A percentile compares a stretch with the other conserved stretches of the same genome.
phyloP scores from a whole-genome alignment of 2,329 filamentous ascomycete species.

The Myriosclerotinia duriaeana region DNA sequence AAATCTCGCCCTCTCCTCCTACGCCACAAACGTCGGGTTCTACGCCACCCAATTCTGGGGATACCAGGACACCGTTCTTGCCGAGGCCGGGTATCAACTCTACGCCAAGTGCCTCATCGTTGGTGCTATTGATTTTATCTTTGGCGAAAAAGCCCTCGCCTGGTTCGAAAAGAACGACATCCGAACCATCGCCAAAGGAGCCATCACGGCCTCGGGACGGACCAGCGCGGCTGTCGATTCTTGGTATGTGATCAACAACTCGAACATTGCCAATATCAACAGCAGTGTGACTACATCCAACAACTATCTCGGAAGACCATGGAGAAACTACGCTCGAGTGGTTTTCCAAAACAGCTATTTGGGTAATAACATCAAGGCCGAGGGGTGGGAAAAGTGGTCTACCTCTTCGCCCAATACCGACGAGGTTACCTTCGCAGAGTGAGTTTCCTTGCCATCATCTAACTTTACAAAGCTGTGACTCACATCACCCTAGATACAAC shows the following conservation, averaged over 20 bases:
- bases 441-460: background rate
- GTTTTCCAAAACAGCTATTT: conserved; percentile 51
- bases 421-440: conserved; percentile 6
- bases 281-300: conserved; percentile 43
- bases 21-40: conserved; percentile 54
- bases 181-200: conserved; percentile 50
- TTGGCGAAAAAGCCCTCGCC: conserved; percentile 51
- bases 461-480: background rate
- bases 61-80: conserved; percentile 56
- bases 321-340: conserved; percentile 51
- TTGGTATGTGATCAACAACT: conserved; percentile 58
- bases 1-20: conserved; percentile 54
- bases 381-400: conserved; percentile 54
- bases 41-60: conserved; percentile 56
- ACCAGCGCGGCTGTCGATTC: conserved; percentile 41
- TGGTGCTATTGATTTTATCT: conserved; percentile 60
- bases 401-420: conserved; percentile 33
- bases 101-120: conserved; percentile 57
- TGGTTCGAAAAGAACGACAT: conserved; percentile 50
- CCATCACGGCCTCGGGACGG: conserved; percentile 49
- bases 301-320: conserved; percentile 55
- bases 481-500: background rate
- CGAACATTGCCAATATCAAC: conserved; percentile 46
- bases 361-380: conserved; percentile 49
- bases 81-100: conserved; percentile 52